These are phyloP conservation scores for Daedaleopsis nitida DNA, from an alignment of 768 basidiomycete species.

Conservation along the genomic window DNA sequence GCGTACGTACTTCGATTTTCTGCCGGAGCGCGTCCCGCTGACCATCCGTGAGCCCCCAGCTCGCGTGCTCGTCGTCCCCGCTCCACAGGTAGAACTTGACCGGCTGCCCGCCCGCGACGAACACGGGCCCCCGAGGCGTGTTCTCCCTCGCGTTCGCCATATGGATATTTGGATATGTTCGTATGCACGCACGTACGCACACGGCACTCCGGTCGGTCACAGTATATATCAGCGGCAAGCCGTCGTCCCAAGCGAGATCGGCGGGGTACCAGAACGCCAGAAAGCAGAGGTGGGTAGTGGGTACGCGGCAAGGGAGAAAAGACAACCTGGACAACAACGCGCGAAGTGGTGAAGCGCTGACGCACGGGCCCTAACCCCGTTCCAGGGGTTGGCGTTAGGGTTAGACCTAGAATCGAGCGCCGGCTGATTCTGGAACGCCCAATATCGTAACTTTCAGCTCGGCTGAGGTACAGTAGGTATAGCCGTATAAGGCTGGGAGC, in stretches of 20 bases:
- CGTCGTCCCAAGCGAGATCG: too few relatives aligned
- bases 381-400: neutral
- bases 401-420: too few relatives aligned
- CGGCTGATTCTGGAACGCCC: too few relatives aligned
- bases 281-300: neutral
- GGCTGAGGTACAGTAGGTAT: too few relatives aligned
- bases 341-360: neutral
- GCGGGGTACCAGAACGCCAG: too few relatives aligned
- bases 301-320: neutral
- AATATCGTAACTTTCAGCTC: too few relatives aligned
- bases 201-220: too few relatives aligned
- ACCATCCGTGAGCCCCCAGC: neutral
- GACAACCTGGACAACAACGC: neutral
- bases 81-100: slow-evolving; percentile 15
- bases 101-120: slow-evolving; percentile 3
- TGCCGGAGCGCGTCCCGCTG: neutral
- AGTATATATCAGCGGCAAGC: too few relatives aligned
- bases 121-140: neutral
- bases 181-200: neutral
- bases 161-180: neutral
- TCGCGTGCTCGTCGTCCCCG: slow-evolving; percentile 9
- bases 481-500: too few relatives aligned
- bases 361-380: neutral
- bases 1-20: slow-evolving; percentile 1
- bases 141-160: neutral